Evolutionary conservation across 768 basidiomycete genomes (phyloP).

Genomic region (Serendipita vermifera): DNA sequence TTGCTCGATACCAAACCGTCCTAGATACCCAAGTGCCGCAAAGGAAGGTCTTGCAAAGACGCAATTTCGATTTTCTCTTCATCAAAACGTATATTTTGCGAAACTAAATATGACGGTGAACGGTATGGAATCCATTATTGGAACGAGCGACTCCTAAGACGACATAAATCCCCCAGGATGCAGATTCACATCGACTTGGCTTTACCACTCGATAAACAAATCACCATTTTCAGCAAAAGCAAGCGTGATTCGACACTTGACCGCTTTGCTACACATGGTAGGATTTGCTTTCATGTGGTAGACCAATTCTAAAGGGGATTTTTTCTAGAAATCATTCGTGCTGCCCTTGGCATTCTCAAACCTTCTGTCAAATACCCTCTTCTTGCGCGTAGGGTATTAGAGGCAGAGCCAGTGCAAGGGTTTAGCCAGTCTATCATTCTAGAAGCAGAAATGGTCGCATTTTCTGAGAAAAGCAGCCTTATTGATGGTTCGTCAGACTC

Average conservation of each 20-base stretch:
- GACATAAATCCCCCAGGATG: slow-evolving; percentile 27
- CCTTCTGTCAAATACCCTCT: not conserved
- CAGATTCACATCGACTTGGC: slow-evolving; percentile 69
- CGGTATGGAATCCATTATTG: slow-evolving; percentile 26
- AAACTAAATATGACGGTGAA: slow-evolving; percentile 92
- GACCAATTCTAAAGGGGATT: not conserved
- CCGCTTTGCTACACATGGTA: slow-evolving; percentile 49
- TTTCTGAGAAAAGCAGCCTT: slow-evolving; percentile 36
- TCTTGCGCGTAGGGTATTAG: slow-evolving; percentile 9
- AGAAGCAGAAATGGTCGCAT: slow-evolving; percentile 89
- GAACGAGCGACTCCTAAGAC: not conserved
- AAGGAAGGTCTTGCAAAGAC: slow-evolving; percentile 49
- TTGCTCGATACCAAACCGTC: not conserved
- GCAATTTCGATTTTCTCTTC: slow-evolving; percentile 35
- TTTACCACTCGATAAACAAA: slow-evolving; percentile 28
- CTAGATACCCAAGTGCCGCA: slow-evolving; percentile 72
- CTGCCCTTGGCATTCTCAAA: slow-evolving; percentile 38
- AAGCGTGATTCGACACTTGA: slow-evolving; percentile 71
- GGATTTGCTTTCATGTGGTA: slow-evolving; percentile 13
- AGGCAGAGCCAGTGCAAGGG: not conserved
- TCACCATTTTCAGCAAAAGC: slow-evolving; percentile 82
- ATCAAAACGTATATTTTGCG: slow-evolving; percentile 54
- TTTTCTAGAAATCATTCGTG: slow-evolving; percentile 33
- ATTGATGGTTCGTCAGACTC: slow-evolving; percentile 51
- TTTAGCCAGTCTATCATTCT: slow-evolving; percentile 28